Evolutionary conservation across 768 basidiomycete species (phyloP).

Genomic region (Lactarius akahatsu): DNA sequence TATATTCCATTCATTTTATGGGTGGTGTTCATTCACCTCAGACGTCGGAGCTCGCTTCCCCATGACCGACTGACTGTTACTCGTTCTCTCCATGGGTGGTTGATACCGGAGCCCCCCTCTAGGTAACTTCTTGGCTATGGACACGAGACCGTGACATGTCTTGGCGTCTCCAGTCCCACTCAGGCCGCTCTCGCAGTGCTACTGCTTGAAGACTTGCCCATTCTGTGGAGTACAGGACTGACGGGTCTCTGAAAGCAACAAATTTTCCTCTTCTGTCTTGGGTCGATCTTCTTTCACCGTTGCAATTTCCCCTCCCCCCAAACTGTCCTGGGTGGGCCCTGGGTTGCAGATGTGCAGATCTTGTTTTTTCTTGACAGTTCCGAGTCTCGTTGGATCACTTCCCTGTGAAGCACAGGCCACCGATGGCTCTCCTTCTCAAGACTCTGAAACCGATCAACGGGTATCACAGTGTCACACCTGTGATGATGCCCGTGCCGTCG

Average conservation of each 20-base stretch:
- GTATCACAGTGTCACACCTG: background rate
- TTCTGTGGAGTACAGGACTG: background rate
- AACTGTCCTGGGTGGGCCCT: background rate
- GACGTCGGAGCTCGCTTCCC: background rate
- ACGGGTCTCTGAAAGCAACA: background rate
- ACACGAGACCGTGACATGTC: background rate
- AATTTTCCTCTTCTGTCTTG: background rate
- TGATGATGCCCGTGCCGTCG: background rate
- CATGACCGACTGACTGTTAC: background rate
- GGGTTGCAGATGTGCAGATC: background rate
- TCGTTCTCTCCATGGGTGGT: background rate
- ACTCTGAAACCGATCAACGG: slow-evolving; percentile 3
- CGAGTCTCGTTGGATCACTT: background rate
- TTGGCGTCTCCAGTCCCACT: background rate
- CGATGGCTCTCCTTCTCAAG: background rate
- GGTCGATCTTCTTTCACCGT: background rate
- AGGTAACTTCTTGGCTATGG: background rate
- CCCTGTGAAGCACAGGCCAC: background rate
- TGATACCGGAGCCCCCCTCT: background rate
- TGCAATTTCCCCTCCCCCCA: background rate
- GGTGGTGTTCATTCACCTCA: background rate
- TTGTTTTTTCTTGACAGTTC: background rate
- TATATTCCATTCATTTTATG: background rate
- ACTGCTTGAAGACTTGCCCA: background rate
- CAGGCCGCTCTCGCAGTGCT: background rate